Evolutionary conservation across 345 rosid species (phyloP), one percentile per base, ranked within the genome.

Genomic region (Streptanthus diversifolius): DNA sequence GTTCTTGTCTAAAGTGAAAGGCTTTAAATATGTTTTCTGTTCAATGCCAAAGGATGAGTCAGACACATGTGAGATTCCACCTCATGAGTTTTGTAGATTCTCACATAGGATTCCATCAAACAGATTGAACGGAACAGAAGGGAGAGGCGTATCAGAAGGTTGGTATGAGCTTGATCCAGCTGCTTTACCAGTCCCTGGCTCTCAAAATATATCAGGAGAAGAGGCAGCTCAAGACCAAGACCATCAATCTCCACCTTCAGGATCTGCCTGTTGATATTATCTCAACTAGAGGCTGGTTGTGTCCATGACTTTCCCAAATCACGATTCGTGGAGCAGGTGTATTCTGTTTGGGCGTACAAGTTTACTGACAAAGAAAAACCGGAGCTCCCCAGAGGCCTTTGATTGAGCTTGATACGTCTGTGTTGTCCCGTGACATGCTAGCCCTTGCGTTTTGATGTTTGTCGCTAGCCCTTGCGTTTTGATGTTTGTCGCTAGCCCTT

Each of bases 151-250:
- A 21, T 89, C 80, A 3, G 75, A 58, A 21, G 96, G 89, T 27
- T 89, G 95, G 67, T 84, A 80, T 70, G 99, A 95, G 83, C 82
- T 91, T 6, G 96, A 95, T 79, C 86, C 97, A 43, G 93, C 87
- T 57, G 73, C 93, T 73, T 71, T 92, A 71, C 96, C 91, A 39
- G 67, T 13, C 41, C 60, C 83, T 39, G 57, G 51, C 43, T 25
- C 70, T 18, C 65, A 53, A 44, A 62, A 25, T 12, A 32, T 8
- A 53, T 33, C 66, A 54, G 66, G 65, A 35, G 45, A 59, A 49
- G 53, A 30, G 24, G 58, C 41, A 19, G 70, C 43, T 43, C 64
- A 40, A 53, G 35, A 33, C 13, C 65, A 32, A 25, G 53, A 63
- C 55, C 72, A 70, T 22, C 68, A 57, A 8, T 49, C 76, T 64